These are phyloP conservation scores for Platismatia glauca DNA, from an alignment of 495 filamentous ascomycete species.

Conservation along the genomic window DNA sequence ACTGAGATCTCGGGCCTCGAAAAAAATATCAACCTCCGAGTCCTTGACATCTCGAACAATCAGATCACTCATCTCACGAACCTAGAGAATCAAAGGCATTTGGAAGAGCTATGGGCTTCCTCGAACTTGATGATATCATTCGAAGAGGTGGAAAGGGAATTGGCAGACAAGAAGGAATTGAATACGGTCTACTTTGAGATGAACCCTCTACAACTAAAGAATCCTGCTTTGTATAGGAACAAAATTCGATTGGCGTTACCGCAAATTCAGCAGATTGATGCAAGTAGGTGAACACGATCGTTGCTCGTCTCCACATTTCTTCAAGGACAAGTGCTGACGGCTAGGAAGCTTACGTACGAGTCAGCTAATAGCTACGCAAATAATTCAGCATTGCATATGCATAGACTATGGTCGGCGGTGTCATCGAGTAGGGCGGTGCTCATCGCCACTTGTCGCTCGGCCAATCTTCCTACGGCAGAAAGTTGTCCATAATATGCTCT, in stretches of 20 bases:
- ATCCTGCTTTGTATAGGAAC: slow-evolving; percentile 76
- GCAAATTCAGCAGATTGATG: slow-evolving; percentile 87
- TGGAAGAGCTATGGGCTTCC: slow-evolving; percentile 94
- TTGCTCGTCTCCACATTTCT: not conserved
- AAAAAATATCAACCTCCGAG: slow-evolving; percentile 56
- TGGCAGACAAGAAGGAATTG: slow-evolving; percentile 68
- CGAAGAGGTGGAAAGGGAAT: slow-evolving; percentile 70
- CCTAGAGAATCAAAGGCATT: slow-evolving; percentile 53
- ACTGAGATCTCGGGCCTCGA: slow-evolving; percentile 69
- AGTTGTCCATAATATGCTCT: too few species aligned
- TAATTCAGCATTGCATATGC: not conserved
- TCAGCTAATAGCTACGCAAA: not conserved
- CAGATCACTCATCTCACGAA: slow-evolving; percentile 65
- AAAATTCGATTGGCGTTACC: slow-evolving; percentile 85
- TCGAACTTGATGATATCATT: slow-evolving; percentile 75
- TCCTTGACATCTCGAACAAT: slow-evolving; percentile 89
- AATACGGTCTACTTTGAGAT: slow-evolving; percentile 96
- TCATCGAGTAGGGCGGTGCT: too few species aligned
- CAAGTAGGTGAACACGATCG: slow-evolving; percentile 55
- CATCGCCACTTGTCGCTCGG: too few species aligned
- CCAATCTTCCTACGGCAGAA: too few species aligned
- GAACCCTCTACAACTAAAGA: slow-evolving; percentile 74
- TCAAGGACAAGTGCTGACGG: not conserved
- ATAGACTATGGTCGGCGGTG: not conserved
- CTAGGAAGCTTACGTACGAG: slow-evolving; percentile 9